Evolutionary conservation across 192 early-diverging fungal genomes (phyloP), one percentile per base, ranked within the genome.

Genomic region (Phycomyces blakesleeanus): DNA sequence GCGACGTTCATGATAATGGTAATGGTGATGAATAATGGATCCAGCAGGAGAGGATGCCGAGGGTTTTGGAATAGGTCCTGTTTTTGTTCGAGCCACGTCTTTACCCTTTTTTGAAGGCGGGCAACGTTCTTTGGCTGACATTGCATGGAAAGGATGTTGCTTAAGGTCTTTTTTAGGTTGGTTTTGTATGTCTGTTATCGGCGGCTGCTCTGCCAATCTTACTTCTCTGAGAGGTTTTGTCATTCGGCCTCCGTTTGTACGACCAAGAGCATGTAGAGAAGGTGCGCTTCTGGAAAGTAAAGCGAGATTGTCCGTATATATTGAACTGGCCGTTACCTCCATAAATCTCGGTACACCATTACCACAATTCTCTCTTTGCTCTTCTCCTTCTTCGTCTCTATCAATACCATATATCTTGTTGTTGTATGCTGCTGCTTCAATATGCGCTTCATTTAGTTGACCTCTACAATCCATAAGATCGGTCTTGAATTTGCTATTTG

Each of bases 401-500:
- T 58, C 39, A n/a, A 22, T 41, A 16, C 50, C 62, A 55, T 63
- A 51, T 0, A 63, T 14, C 8, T 63, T 63, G 12, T 55, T 22
- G 1, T 18, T 41, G 5, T 54, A 21, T 27, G 62, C 38, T 41
- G 26, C 27, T 2, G 54, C 40, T 27, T 63, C 62, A 20, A 9
- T 25, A 24, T 52, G 51, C 20, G 62, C 52, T 24, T 63, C 62
- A 26, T 29, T 37, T n/a, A 63, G 20, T 5, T 63, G 62, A 8
- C 54, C 51, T 42, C 41, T 63, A 12, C 38, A 55, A 15, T 40
- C 21, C 14, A 63, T 21, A 5, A 57, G 54, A 14, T 84, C 78
- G 0, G 75, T 71, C 51, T 81, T 76, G 26, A 80, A 52, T 56
- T 81, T 84, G 27, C 73, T 73, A 39, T 84, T 82, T 42, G 83